Conservation (phyloP, 2,329 filamentous ascomycete species). For the Nemania sp. region DNA sequence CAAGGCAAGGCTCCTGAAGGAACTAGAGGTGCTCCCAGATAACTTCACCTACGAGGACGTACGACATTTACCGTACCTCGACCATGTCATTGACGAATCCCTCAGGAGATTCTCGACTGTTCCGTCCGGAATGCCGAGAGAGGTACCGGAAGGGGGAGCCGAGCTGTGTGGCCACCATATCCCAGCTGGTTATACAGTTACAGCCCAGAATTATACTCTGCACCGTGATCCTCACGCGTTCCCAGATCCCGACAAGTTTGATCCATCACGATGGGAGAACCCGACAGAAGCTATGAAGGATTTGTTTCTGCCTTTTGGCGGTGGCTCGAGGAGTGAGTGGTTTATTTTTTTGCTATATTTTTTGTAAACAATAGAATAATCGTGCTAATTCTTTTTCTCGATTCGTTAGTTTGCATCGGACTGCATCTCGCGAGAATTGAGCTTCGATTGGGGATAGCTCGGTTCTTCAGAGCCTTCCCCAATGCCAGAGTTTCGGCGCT, state of each 20-base stretch:
- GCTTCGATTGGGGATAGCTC: constrained; percentile 60
- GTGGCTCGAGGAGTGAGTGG: constrained; percentile 47
- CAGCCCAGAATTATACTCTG: constrained; percentile 55
- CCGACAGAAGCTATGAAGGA: constrained; percentile 46
- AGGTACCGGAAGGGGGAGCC: constrained; percentile 50
- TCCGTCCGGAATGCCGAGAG: constrained; percentile 51
- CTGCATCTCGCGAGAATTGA: constrained; percentile 67
- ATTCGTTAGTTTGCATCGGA: constrained; percentile 59
- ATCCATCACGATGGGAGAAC: constrained; percentile 44
- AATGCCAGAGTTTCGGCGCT: constrained; percentile 45
- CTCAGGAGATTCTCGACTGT: constrained; percentile 52
- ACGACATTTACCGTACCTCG: constrained; percentile 52
- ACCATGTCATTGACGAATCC: constrained; percentile 46
- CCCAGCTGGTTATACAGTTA: constrained; percentile 51
- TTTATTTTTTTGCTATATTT: background rate
- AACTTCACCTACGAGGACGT: constrained; percentile 50
- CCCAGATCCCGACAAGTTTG: constrained; percentile 51
- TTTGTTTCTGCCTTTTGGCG: constrained; percentile 48
- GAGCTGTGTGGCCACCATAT: constrained; percentile 51
- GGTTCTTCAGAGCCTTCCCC: constrained; percentile 59
- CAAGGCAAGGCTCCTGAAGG: constrained; percentile 42
- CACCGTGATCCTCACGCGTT: constrained; percentile 55
- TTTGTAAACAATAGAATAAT: background rate
- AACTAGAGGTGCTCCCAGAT: constrained; percentile 40
- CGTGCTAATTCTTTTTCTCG: background rate